These are phyloP conservation scores for Erythrophleum fordii DNA, from an alignment of 306 rosid species.

Conservation along the genomic window DNA sequence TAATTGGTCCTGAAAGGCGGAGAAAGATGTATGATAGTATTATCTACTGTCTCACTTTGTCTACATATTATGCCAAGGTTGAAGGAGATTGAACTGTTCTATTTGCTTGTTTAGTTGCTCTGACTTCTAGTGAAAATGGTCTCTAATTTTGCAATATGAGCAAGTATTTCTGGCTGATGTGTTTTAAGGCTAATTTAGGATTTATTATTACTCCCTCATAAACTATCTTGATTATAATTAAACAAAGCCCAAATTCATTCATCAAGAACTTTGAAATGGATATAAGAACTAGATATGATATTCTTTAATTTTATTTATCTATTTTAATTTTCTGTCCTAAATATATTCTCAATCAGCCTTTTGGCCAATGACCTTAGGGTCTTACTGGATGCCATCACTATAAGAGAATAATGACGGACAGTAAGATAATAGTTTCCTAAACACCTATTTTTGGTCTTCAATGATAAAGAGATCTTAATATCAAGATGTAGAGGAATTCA, in stretches of 20 bases:
- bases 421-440: no score
- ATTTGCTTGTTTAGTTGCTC: background rate
- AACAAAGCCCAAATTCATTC: background rate
- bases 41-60: background rate
- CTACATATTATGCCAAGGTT: background rate
- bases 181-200: background rate
- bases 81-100: background rate
- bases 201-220: background rate
- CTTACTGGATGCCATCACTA: no score
- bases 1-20: constrained; percentile 24
- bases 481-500: no score
- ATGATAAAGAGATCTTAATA: no score
- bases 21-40: constrained; percentile 27
- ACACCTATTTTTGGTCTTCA: no score
- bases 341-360: no score
- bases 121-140: background rate
- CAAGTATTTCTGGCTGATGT: background rate
- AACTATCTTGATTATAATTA: background rate
- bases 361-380: no score
- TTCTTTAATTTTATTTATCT: no score
- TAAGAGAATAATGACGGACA: no score
- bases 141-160: background rate
- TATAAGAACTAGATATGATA: no score
- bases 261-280: no score
- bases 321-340: no score